These are phyloP conservation scores for Neurospora sp. DNA, from an alignment of 495 filamentous ascomycete genomes.

Conservation along the genomic window DNA sequence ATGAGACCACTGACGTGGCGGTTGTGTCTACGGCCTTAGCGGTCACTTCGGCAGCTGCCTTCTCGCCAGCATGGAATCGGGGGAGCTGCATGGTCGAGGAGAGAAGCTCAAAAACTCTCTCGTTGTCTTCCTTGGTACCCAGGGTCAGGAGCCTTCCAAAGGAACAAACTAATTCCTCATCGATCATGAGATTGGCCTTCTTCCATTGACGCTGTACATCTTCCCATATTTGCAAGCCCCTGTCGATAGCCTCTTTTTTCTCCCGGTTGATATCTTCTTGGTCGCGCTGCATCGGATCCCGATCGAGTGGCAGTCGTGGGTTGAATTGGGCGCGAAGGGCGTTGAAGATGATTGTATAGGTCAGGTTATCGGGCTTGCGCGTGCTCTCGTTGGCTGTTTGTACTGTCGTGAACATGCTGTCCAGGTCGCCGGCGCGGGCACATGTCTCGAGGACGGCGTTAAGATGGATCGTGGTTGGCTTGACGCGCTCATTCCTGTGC, in stretches of 20 bases:
- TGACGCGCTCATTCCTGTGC: constrained; percentile 43
- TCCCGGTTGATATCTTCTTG: constrained; percentile 18
- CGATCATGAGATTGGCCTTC: constrained; percentile 54
- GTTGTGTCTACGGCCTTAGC: background rate
- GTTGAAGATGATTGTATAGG: constrained; percentile 74
- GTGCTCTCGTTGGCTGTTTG: constrained; percentile 52
- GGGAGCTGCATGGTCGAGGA: constrained; percentile 70
- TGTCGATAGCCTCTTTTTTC: constrained; percentile 32
- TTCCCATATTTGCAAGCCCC: constrained; percentile 65
- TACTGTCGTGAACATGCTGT: constrained; percentile 63
- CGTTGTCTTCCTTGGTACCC: constrained; percentile 43
- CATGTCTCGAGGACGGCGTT: constrained; percentile 83
- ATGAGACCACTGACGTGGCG: background rate
- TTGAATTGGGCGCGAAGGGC: constrained; percentile 42
- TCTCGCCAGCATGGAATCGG: constrained; percentile 19
- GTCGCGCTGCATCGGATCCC: background rate
- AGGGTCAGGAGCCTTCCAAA: constrained; percentile 67
- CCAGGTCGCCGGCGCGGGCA: constrained; percentile 55
- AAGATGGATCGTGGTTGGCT: constrained; percentile 65
- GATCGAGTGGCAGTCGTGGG: constrained; percentile 1
- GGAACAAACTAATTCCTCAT: constrained; percentile 60
- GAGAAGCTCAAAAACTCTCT: constrained; percentile 60
- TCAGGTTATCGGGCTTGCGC: constrained; percentile 52
- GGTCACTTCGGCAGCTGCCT: background rate
- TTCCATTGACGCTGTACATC: constrained; percentile 66